Conservation (phyloP, 371 early-diverging fungal species). For the Mucor circinelloides region DNA sequence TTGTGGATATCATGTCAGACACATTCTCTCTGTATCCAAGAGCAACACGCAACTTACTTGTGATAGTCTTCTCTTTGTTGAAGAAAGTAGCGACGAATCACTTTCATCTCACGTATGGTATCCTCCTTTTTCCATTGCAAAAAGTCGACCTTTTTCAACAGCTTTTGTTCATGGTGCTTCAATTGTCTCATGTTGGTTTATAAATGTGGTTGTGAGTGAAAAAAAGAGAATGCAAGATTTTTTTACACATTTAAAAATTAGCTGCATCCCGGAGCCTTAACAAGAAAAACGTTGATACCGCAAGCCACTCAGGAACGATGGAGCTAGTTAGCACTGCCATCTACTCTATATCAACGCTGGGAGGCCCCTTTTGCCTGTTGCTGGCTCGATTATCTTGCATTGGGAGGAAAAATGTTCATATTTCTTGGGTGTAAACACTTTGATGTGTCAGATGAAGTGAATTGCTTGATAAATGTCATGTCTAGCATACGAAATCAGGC, state of each 20-base stretch:
- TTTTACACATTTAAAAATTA: background rate
- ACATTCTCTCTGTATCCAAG: background rate
- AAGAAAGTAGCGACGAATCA: conserved; percentile 92
- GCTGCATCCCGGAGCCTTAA: background rate
- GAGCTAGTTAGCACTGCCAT: background rate
- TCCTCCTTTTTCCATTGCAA: conserved; percentile 96
- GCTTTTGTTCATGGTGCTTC: conserved; percentile 98
- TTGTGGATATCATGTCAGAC: background rate
- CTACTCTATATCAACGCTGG: too few relatives aligned
- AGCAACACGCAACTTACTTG: conserved; percentile 62
- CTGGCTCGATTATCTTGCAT: too few relatives aligned
- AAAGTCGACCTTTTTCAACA: conserved; percentile 98
- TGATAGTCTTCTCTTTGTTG: conserved; percentile 96
- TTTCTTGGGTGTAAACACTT: too few relatives aligned
- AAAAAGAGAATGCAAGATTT: background rate
- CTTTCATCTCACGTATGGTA: conserved; percentile 86
- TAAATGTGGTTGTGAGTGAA: background rate
- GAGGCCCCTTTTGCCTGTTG: too few relatives aligned
- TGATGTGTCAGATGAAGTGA: too few relatives aligned
- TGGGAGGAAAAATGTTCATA: too few relatives aligned
- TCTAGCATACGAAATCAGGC: too few relatives aligned
- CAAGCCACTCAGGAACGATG: conserved; percentile 1
- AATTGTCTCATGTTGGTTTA: conserved; percentile 66
- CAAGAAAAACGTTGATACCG: background rate
- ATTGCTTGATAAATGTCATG: too few relatives aligned